Base-by-base conservation (phyloP, 768 basidiomycete species). In the Russula foetens region DNA sequence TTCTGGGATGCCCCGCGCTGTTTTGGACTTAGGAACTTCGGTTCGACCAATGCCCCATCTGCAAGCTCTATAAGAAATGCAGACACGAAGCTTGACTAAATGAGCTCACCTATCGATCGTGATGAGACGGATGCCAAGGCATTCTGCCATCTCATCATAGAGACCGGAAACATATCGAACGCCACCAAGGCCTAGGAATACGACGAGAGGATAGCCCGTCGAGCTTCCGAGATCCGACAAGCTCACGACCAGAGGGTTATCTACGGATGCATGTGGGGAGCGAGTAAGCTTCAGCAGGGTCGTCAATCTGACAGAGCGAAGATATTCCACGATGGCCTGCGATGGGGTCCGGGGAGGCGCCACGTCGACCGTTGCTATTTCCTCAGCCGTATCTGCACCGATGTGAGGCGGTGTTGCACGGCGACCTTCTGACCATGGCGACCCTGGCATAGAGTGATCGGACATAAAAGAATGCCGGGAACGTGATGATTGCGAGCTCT, bases 21-120 rank as follows among this genome's bases (percentile, higher is more conserved):
- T 79, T 74, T 82, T 83, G 59, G 82, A 76, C 52, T 82, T 78
- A 33, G 79, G 67, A 65, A 83, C 82, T 67, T 87, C 84, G 14
- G 94, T 97, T 58, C 86, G 84, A 28, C 96, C 96, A 21, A 97
- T 77, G 15, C 97, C 96, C 96, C 97, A 92, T 49, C 90, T 92
- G 69, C 31, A 24, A 53, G 33, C n/a, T 35, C 71, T 28, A 60
- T 35, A n/a, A 62, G 33, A 33, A 28, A 29, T 28, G 48, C 12
- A 39, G 14, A n/a, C 39, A 23, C 31, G 19, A 33, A 2, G 41
- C 33, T 51, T 3, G 14, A 26, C 5, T 7, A 38, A 39, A 28
- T 11, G 31, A 19, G 73, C 79, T 64, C 70, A 92, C 81, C 96
- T 82, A 73, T 99, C 96, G 65, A 99, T 86, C 48, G 94, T 95